Evolutionary conservation across 108 stramenopile species (phyloP), one percentile per base, ranked within the genome.

Genomic region (Stephanodiscus triporus): DNA sequence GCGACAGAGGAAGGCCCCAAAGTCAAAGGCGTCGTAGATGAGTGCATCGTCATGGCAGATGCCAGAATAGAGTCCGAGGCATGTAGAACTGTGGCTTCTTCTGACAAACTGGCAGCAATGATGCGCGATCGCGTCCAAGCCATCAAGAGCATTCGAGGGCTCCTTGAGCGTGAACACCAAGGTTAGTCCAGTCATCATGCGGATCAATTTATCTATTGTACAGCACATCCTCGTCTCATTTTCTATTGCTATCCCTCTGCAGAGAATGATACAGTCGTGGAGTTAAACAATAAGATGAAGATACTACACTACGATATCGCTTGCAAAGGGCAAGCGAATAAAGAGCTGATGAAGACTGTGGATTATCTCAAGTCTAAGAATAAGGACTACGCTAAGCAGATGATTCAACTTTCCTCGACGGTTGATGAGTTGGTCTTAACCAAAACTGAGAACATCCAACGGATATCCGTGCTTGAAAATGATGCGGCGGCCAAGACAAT

Each of bases 121-220:
- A 54, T 54, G 53, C 53, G 23, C 53, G 53, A 54, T 54, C 53
- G 53, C 1, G 26, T 54, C 23, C 26, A 24, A 26, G 53, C 53
- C 23, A 54, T 54, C 11, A 27, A 54, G 23, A 3, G 26, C 53
- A 54, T 54, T 54, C 53, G 53, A 9, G 26, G 20, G 10, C 53
- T 54, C 23, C 53, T 54, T 13, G 53, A 54, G 9, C 9, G 9
- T 27, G 53, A 54, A 22, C 23, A 9, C 3, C 23, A 11, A 24
- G 53, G 26, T 27, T 26, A 54, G 30, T 30, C 14, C 0, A 57
- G 43, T 45, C 43, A 45, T 2, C 13, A 17, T 45, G 43, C 14
- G 0, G 43, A 17, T 3, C 43, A 45, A 45, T 17, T 11, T 9
- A 13, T 11, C 9, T 45, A 16, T 45, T 17, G 16, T 16, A 7